Base-by-base conservation (phyloP, 2,329 filamentous ascomycete species). In the Alternaria longipes region DNA sequence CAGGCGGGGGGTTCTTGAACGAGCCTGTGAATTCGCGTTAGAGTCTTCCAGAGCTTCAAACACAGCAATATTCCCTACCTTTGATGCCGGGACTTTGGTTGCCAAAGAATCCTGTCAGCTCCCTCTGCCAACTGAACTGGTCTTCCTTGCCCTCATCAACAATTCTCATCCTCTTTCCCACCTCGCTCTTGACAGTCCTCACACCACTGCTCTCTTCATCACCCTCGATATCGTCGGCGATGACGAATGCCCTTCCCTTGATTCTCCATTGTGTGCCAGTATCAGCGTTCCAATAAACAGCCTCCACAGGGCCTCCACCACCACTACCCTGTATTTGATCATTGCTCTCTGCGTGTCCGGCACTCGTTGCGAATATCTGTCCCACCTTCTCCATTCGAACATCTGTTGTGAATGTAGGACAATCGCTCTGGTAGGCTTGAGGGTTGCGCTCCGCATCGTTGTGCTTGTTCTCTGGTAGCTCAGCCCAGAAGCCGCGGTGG, bases 101-200 rank as follows among this genome's bases (percentile, higher is more conserved):
- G 20, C 93, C 94, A 85, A 97, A 98, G 77, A 95, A 92, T 50
- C 87, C 91, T 52, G 91, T 93, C 38, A 97, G 79, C 80, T 97
- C 93, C 64, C 84, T 90, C 47, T 82, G 81, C 90, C 93, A 97
- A 68, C 86, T 90, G 92, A 93, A 97, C 1, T 82, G 79, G 16
- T 75, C 77, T 44, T 81, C 79, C 12, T 80, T 80, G 18, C 65
- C 68, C 61, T 81, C 79, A 49, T 80, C 77, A 7, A 84, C 80
- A 53, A 84, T 77, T 63, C 89, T 83, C 91, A 94, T 93, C 66
- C 89, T 81, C 60, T 80, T 80, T 54, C 81, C 81, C 20, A 95
- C 74, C 69, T 87, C 84, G 52, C 84, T 84, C 78, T 88, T 87
- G 46, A 90, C 86, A 11, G 85, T 85, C 58, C 81, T 78, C 11